phyloP scores from a whole-genome alignment of 306 rosid species.

The Neltuma alba region DNA sequence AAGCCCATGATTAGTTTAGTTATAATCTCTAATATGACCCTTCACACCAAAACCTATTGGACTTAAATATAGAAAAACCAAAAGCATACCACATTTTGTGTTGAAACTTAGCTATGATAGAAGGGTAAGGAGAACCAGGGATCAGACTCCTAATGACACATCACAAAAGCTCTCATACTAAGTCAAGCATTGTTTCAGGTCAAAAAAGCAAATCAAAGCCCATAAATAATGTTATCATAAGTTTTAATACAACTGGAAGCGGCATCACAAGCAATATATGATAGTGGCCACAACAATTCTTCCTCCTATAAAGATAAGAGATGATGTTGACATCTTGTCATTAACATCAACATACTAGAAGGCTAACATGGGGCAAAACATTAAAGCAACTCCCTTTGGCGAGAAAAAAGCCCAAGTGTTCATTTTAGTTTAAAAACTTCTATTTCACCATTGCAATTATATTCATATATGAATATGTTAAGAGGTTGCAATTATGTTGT shows the following conservation, averaged over 20 bases:
- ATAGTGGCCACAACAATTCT: neutral
- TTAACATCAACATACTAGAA: neutral
- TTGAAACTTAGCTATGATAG: neutral
- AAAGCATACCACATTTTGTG: neutral
- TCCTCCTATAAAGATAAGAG: neutral
- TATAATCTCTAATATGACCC: neutral
- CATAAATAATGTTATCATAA: neutral
- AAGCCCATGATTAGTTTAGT: neutral
- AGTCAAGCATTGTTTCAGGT: neutral
- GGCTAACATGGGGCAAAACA: no score
- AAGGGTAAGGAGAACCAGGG: neutral
- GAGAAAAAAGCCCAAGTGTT: no score
- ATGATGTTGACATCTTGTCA: neutral
- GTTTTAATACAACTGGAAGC: neutral
- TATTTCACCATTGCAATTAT: no score
- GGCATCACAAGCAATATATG: conserved; percentile 1
- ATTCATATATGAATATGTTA: no score
- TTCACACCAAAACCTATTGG: neutral
- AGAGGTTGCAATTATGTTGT: no score
- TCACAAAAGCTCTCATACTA: neutral
- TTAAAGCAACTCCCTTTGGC: no score
- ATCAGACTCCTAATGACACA: neutral
- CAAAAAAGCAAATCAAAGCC: neutral
- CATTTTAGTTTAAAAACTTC: no score
- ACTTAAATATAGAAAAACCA: neutral